Evolutionary conservation across 495 filamentous ascomycete species (phyloP).

Genomic region (Cercophora sp.): DNA sequence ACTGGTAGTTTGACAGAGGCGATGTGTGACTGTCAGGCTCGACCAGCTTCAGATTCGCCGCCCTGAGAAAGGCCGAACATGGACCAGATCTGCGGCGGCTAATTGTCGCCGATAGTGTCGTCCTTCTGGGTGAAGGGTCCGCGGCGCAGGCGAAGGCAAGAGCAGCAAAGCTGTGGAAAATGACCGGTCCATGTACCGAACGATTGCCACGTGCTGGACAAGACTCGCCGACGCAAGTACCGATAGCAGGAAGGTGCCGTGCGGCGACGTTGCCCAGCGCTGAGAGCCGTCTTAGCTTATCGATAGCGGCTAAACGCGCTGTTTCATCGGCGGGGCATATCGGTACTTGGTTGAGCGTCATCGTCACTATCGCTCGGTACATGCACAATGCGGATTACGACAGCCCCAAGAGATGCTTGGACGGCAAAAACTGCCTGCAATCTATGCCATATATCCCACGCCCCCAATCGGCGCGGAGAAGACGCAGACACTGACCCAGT

Average conservation of each 20-base stretch:
- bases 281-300: no score
- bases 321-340: not conserved
- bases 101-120: slow-evolving; percentile 24
- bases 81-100: slow-evolving; percentile 19
- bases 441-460: slow-evolving; percentile 14
- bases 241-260: slow-evolving; percentile 8
- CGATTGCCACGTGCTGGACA: slow-evolving; percentile 10
- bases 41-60: not conserved
- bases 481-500: no score
- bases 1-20: no score
- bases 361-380: slow-evolving; percentile 11
- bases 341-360: slow-evolving; percentile 8
- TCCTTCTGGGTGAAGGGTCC: slow-evolving; percentile 15
- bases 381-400: slow-evolving; percentile 8
- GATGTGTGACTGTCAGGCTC: not conserved
- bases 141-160: not conserved
- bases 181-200: slow-evolving; percentile 1
- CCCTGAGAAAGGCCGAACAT: not conserved
- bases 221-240: not conserved
- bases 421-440: slow-evolving; percentile 21
- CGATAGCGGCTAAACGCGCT: slow-evolving; percentile 17
- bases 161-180: not conserved
- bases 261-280: not conserved
- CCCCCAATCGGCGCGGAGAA: slow-evolving; percentile 4
- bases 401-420: slow-evolving; percentile 14